phyloP scores from a whole-genome alignment of 108 stramenopile species.

The Phaeodactylum tricornutum region DNA sequence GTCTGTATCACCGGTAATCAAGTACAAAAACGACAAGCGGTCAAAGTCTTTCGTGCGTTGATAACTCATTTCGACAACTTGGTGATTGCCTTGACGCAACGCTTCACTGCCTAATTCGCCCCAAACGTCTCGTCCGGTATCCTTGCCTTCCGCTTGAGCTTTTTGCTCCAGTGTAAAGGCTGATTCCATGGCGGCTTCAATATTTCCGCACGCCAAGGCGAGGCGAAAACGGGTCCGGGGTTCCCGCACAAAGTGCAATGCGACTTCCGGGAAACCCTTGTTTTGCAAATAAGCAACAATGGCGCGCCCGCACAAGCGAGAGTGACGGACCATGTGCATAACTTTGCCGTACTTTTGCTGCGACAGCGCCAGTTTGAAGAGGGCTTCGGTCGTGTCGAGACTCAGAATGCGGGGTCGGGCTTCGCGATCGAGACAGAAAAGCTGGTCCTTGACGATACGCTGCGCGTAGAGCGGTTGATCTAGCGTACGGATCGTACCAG shows the following conservation, averaged over 20 bases:
- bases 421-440: slow-evolving; percentile 94
- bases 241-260: slow-evolving; percentile 97
- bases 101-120: slow-evolving; percentile 91
- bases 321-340: slow-evolving; percentile 94
- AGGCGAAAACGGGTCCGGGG: slow-evolving; percentile 91
- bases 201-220: slow-evolving; percentile 97
- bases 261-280: slow-evolving; percentile 98
- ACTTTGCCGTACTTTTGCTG: slow-evolving; percentile 93
- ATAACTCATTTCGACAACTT: slow-evolving; percentile 98
- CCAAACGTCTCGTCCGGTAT: slow-evolving; percentile 83
- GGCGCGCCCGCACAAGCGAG: slow-evolving; percentile 91
- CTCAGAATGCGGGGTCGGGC: slow-evolving; percentile 80
- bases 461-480: slow-evolving; percentile 92
- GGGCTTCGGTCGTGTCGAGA: slow-evolving; percentile 96
- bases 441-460: slow-evolving; percentile 79
- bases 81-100: slow-evolving; percentile 92
- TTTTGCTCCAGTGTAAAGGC: slow-evolving; percentile 81
- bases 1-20: slow-evolving; percentile 88
- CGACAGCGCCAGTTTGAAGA: slow-evolving; percentile 86
- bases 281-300: slow-evolving; percentile 95
- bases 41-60: slow-evolving; percentile 97
- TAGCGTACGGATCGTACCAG: slow-evolving; percentile 94
- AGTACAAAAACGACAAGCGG: slow-evolving; percentile 94
- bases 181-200: slow-evolving; percentile 96
- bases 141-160: slow-evolving; percentile 29